Conservation (phyloP, 805 yeast genomes). For the Ogataea haglerorum region DNA sequence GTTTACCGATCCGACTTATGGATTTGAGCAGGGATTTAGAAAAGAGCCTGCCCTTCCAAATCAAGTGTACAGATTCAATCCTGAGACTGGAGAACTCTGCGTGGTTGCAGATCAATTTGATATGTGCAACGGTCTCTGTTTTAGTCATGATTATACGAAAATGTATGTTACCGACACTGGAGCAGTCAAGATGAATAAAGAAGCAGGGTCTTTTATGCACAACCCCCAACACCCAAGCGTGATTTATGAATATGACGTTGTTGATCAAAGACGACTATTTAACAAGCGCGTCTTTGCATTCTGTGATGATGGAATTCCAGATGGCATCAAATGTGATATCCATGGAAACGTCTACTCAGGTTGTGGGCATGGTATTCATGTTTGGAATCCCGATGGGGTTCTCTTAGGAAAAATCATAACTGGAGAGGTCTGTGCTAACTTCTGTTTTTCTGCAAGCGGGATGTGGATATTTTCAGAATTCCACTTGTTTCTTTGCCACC, state of each 20-base stretch:
- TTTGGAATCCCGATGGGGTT: conserved; percentile 8
- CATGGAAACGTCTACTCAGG: conserved; percentile 11
- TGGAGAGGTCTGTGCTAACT: conserved; percentile 8
- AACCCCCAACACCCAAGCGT: conserved; percentile 2
- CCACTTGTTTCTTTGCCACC: conserved; percentile 5
- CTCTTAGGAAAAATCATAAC: conserved; percentile 10
- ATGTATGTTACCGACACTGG: conserved; percentile 13
- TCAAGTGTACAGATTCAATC: conserved; percentile 11
- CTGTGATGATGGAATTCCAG: conserved; percentile 12
- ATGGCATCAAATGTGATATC: conserved; percentile 11
- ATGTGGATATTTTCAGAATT: conserved; percentile 13
- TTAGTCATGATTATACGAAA: conserved; percentile 7
- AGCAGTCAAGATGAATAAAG: conserved; percentile 1
- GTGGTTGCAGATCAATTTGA: conserved; percentile 10
- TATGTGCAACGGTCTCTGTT: conserved; percentile 13
- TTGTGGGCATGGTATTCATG: conserved; percentile 11
- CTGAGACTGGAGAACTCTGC: conserved; percentile 8
- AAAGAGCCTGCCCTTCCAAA: conserved; percentile 2
- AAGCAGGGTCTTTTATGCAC: not conserved
- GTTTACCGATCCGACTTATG: conserved; percentile 13
- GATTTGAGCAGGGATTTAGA: conserved; percentile 10
- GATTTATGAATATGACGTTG: conserved; percentile 9
- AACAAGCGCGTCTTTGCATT: conserved; percentile 9
- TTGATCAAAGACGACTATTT: conserved; percentile 2
- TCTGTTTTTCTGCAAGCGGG: conserved; percentile 10